Evolutionary conservation across 345 rosid genomes (phyloP), one percentile per base, ranked within the genome.

Genomic region (Eucalyptus caleyi): DNA sequence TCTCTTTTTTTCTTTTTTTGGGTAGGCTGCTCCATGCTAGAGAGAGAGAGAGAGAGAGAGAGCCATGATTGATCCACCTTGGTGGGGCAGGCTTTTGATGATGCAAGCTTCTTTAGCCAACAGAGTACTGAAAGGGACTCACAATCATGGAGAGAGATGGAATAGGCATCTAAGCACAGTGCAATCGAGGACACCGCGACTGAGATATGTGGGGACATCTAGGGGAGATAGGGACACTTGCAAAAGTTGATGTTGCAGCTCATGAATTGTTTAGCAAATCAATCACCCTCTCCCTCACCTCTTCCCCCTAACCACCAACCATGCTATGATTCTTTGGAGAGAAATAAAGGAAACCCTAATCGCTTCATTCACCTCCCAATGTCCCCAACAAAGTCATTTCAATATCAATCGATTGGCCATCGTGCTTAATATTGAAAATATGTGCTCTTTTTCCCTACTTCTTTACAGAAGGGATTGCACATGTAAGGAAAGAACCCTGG

Each of bases 401-500:
- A 91, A 59, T 92, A 94, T 93, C 94, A 91, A 93, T 91, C 90
- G 89, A 85, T 65, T 87, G 90, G 89, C 90, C 93, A 86, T 83
- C 83, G 83, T 88, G 87, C 92, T 91, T 24, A 42, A 51, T 59
- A 19, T 92, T 91, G 56, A 51, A 86, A 86, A 51, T 88, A 23
- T 51, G 42, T n/a, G 44, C 51, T 30, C 89, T 83, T 91, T 65
- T 91, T 89, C 89, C 65, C 60, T 23, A 10, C 91, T 90, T 92
- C 97, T 96, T 96, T 96, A 96, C 99, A 96, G 95, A 93, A 91
- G 92, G 95, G 98, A 95, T 93, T 88, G 96, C 99, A 96, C 98
- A 96, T 96, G 98, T 96, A 6, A 21, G 94, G 88, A 95, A 91
- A 93, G 93, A 97, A 94, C 95, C 96, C 91, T 87, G 87, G 89